These are phyloP conservation scores for Solanum corneliomulleri DNA, from an alignment of 257 asterid species.

Conservation along the genomic window DNA sequence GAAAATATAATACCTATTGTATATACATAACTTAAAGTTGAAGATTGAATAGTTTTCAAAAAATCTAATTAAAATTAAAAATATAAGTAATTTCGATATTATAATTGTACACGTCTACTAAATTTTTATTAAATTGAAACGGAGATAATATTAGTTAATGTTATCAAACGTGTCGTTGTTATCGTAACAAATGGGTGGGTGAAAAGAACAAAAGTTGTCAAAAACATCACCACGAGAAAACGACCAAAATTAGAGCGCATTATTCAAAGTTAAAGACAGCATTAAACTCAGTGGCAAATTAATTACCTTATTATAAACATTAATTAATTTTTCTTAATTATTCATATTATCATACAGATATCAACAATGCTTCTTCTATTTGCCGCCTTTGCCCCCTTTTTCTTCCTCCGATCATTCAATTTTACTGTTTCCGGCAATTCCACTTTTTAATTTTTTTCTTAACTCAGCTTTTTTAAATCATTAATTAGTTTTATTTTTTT, in stretches of 20 bases:
- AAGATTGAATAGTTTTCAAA: fast-evolving
- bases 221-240: not conserved
- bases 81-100: fast-evolving
- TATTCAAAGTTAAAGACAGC: not conserved
- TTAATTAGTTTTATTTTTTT: not conserved
- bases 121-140: too few relatives aligned
- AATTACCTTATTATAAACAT: not conserved
- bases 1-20: too few relatives aligned
- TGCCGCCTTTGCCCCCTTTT: not conserved
- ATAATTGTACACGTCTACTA: too few relatives aligned
- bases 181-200: not conserved
- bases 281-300: not conserved
- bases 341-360: not conserved
- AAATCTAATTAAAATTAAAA: too few relatives aligned
- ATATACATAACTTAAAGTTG: fast-evolving
- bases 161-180: not conserved
- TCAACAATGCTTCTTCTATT: not conserved
- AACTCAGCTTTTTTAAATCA: not conserved
- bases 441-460: not conserved
- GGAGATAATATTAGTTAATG: not conserved
- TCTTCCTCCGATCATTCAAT: not conserved
- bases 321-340: not conserved
- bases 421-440: not conserved
- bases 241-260: not conserved
- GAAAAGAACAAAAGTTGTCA: not conserved